Conservation (phyloP, 2,329 filamentous ascomycete species). For the Venturia pyrina region DNA sequence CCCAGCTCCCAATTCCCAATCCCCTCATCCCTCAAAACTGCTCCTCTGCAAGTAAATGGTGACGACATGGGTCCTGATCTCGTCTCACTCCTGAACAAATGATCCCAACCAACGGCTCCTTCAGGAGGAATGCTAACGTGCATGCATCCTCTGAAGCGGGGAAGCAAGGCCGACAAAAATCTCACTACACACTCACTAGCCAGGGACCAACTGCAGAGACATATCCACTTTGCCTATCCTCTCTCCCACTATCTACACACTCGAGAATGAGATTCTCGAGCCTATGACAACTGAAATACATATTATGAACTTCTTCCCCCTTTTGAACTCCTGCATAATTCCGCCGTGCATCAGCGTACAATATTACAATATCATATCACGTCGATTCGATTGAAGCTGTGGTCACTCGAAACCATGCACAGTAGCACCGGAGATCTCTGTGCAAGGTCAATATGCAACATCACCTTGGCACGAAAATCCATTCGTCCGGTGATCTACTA, state of each 20-base stretch:
- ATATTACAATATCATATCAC: background rate
- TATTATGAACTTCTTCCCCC: background rate
- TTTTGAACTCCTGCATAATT: background rate
- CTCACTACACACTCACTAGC: background rate
- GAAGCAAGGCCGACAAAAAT: background rate
- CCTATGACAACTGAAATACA: background rate
- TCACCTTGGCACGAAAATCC: background rate
- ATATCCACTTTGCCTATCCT: background rate
- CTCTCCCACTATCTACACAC: too few relatives aligned
- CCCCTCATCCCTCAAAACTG: background rate
- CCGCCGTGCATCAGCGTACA: background rate
- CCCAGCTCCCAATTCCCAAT: too few relatives aligned
- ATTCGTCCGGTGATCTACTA: too few relatives aligned
- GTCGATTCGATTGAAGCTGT: background rate
- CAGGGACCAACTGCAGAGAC: background rate
- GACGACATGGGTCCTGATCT: background rate
- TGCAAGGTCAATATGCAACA: background rate
- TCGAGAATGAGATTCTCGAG: too few relatives aligned
- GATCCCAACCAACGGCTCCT: background rate
- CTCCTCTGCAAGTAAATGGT: background rate
- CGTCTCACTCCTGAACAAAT: background rate
- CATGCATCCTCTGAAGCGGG: background rate
- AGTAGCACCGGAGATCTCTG: background rate
- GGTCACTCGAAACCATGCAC: background rate
- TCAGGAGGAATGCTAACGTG: background rate